Evolutionary conservation across 257 asterid species (phyloP), one percentile per base, ranked within the genome.

Genomic region (Plantago elongata): DNA sequence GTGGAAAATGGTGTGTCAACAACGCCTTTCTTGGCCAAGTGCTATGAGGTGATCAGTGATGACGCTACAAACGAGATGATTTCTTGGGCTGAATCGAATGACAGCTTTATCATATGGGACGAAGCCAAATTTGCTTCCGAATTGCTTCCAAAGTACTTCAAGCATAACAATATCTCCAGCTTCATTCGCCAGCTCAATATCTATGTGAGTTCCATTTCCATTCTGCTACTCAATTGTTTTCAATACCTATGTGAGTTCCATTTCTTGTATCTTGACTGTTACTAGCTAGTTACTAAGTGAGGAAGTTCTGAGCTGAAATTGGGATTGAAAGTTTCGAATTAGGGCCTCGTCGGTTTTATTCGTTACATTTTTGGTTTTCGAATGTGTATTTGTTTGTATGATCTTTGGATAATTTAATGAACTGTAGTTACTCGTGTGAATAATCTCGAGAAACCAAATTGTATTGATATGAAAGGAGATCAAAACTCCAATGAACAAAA

Each of bases 181-280:
- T 92, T 92, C 69, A 81, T 92, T 15, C 90, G 99, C 43, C 99
- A 92, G 66, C 95, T 92, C 70, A 89, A 92, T 66, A 89, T 89
- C 66, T 89, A 89, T 77, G 98, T 90, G 68, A 74, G 96, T 64
- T 66, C 60, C 50, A 56, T 57, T 51, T 29, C 5, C 46, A 17
- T 11, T 51, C 58, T 15, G 5, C 6, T 54, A 27, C 34, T 54
- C 18, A n/a, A 18, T 54, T 52, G 13, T 3, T 37, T 18, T 52
- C 27, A 34, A 34, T 15, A 11, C n/a, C 17, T 49, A 27, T 17
- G 57, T n/a, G n/a, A n/a, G n/a, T n/a, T n/a, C n/a, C 22, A 34
- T 51, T 51, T 7, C 1, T 22, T 22, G 27, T 22, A 22, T 22
- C 27, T 22, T 22, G 27, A 22, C 27, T 22, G 27, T 22, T 1